phyloP scores from a whole-genome alignment of 2,329 filamentous ascomycete genomes.

The Colletotrichum destructivum region DNA sequence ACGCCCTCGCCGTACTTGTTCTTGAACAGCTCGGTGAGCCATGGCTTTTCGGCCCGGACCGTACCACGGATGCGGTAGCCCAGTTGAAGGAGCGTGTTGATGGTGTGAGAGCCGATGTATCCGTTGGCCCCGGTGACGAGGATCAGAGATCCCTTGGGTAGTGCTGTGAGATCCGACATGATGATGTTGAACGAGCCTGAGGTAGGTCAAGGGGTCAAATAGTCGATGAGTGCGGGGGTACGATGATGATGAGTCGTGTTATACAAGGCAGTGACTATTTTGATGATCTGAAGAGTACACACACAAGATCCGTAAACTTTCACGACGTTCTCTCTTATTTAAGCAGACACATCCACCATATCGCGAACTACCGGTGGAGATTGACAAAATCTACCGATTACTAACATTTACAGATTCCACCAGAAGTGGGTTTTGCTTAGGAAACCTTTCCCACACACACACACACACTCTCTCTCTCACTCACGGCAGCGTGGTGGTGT shows the following conservation, averaged over 20 bases:
- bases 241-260: neutral
- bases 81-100: constrained; percentile 53
- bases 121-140: constrained; percentile 61
- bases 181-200: neutral
- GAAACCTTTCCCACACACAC: neutral
- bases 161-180: constrained; percentile 38
- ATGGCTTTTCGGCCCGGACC: constrained; percentile 53
- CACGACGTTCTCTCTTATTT: neutral
- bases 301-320: neutral
- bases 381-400: neutral
- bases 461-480: too few relatives aligned
- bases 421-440: constrained; percentile 15
- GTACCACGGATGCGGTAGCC: constrained; percentile 64
- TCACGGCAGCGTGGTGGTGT: neutral
- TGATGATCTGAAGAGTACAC: neutral
- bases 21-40: constrained; percentile 50
- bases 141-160: constrained; percentile 51
- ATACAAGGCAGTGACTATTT: neutral
- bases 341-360: neutral
- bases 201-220: neutral
- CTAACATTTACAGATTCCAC: neutral
- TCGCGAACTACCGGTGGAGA: neutral
- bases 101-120: constrained; percentile 57
- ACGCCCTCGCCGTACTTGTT: constrained; percentile 51
- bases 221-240: neutral